Conservation (phyloP, 2,329 filamentous ascomycete genomes). For the Biscogniauxia mediterranea region DNA sequence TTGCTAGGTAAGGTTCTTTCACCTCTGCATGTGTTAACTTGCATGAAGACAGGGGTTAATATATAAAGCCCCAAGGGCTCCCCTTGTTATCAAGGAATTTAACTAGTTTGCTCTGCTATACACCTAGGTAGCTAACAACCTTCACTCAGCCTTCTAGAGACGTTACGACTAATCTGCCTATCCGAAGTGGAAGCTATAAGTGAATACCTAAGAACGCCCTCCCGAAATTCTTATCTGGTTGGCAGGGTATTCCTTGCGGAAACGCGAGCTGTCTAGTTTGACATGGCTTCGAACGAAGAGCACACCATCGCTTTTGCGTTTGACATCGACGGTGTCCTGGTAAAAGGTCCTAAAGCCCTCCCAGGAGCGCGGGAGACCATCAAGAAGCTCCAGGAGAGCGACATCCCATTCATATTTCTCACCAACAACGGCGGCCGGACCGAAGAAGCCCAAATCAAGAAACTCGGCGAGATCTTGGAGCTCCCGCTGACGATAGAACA, state of each 20-base stretch:
- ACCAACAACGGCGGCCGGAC: slow-evolving; percentile 72
- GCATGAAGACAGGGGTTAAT: neutral
- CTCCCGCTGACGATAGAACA: slow-evolving; percentile 46
- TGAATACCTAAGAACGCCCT: neutral
- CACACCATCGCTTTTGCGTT: slow-evolving; percentile 32
- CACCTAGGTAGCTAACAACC: neutral
- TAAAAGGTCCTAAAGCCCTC: slow-evolving; percentile 62
- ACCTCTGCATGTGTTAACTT: neutral
- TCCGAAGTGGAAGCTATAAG: too few relatives aligned
- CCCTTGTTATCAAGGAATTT: neutral
- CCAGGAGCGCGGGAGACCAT: slow-evolving; percentile 61
- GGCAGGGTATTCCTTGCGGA: neutral
- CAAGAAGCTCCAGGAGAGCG: slow-evolving; percentile 54
- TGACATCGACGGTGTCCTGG: slow-evolving; percentile 59
- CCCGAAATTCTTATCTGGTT: neutral
- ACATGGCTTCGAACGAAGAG: slow-evolving; percentile 3
- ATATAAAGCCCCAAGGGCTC: neutral
- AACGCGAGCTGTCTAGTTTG: neutral
- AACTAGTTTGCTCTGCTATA: neutral
- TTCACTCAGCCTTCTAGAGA: neutral
- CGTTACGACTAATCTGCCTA: neutral
- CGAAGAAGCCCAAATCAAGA: slow-evolving; percentile 59
- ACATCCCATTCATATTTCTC: slow-evolving; percentile 69
- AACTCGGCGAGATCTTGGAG: slow-evolving; percentile 50
- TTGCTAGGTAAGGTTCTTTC: neutral